Evolutionary conservation across 75 land plant genomes (phyloP).

Genomic region (Picea sitchensis): DNA sequence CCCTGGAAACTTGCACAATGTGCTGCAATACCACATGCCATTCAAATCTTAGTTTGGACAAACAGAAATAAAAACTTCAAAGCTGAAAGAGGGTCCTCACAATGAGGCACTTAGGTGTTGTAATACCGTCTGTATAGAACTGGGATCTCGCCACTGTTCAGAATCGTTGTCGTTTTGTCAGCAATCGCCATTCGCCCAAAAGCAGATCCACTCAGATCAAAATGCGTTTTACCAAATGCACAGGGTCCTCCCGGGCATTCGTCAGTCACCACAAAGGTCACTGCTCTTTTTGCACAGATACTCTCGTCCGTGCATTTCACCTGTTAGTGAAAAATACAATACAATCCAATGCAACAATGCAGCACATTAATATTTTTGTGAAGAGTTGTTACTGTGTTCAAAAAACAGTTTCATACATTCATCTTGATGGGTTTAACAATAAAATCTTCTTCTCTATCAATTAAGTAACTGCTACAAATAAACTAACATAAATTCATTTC

Average conservation of each 20-base stretch:
- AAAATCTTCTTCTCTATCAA: not conserved
- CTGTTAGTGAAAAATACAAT: conserved; percentile 11
- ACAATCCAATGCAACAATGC: too few species aligned
- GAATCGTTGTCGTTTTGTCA: conserved; percentile 33
- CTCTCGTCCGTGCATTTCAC: conserved; percentile 60
- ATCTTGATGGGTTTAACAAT: not conserved
- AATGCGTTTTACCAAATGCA: conserved; percentile 55
- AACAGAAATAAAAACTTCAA: not conserved
- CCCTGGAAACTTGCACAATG: conserved; percentile 61
- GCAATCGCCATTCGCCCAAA: conserved; percentile 73
- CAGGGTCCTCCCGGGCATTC: conserved; percentile 94
- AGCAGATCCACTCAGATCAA: conserved; percentile 92
- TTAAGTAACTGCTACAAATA: not conserved
- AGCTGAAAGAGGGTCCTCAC: too few species aligned
- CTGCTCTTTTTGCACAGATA: conserved; percentile 56
- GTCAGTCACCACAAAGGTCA: conserved; percentile 76
- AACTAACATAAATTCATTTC: not conserved
- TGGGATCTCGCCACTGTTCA: conserved; percentile 67
- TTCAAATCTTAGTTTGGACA: not conserved
- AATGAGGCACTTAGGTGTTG: too few species aligned
- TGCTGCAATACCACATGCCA: conserved; percentile 28
- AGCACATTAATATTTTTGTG: too few species aligned
- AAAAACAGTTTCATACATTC: not conserved
- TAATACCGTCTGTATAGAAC: conserved; percentile 60
- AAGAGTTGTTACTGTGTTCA: too few species aligned